These are phyloP conservation scores for Pholiota adiposa DNA, from an alignment of 1,284 basidiomycete genomes.

Conservation along the genomic window DNA sequence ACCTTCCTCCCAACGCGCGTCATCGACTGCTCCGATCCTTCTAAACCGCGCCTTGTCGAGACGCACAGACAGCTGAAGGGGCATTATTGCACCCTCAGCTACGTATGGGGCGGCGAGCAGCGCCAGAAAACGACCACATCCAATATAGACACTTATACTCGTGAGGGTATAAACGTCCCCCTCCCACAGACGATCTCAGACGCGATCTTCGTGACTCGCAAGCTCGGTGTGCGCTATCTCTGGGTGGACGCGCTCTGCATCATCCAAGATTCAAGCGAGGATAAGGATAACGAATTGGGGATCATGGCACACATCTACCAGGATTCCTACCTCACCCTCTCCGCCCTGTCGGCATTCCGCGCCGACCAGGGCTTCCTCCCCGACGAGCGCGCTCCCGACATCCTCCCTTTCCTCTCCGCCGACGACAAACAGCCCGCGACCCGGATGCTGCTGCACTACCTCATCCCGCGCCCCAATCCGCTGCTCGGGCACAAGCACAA, in stretches of 20 bases:
- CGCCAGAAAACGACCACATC: conserved; percentile 1
- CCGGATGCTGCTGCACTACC: not conserved
- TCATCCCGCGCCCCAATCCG: too few relatives aligned
- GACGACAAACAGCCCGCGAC: not conserved
- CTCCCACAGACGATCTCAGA: conserved; percentile 11
- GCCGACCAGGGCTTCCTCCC: conserved; percentile 12
- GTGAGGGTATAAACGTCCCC: not conserved
- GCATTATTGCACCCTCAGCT: conserved; percentile 9
- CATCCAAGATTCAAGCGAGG: conserved; percentile 11
- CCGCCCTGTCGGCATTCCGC: not conserved
- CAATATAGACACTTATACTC: conserved; percentile 5
- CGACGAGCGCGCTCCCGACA: not conserved
- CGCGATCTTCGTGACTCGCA: conserved; percentile 6
- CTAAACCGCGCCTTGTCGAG: conserved; percentile 6
- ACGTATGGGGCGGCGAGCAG: conserved; percentile 11
- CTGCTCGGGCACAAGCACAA: too few relatives aligned
- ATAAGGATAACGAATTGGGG: conserved; percentile 3
- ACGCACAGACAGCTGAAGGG: not conserved
- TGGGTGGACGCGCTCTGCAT: conserved; percentile 16
- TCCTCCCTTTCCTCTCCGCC: not conserved
- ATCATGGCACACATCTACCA: conserved; percentile 7
- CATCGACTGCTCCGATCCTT: conserved; percentile 8
- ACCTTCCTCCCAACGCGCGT: conserved; percentile 10
- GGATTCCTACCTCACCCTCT: conserved; percentile 7
- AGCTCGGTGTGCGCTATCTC: conserved; percentile 6